Conservation (phyloP, 2,329 filamentous ascomycete genomes). For the Albophoma yamanashiensis region DNA sequence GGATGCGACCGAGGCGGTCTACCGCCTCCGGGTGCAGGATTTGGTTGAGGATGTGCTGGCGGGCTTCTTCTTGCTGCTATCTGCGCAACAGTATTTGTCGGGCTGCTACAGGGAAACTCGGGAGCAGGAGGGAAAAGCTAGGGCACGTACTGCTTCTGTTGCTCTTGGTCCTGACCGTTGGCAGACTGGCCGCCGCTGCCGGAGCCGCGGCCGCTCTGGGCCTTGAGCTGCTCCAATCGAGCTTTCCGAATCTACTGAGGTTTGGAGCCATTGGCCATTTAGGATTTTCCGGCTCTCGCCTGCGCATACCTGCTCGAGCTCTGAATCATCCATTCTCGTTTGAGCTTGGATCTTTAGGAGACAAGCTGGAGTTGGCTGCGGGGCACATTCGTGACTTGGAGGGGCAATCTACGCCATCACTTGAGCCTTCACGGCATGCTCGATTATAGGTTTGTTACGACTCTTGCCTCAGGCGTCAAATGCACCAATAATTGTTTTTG, state of each 20-base stretch:
- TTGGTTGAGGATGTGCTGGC: constrained; percentile 70
- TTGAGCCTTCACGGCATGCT: constrained; percentile 2
- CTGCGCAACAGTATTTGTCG: constrained; percentile 14
- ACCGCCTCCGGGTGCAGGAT: constrained; percentile 92
- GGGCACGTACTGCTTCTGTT: constrained; percentile 40
- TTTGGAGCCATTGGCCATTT: neutral
- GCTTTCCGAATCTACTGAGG: constrained; percentile 69
- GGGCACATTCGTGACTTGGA: constrained; percentile 4
- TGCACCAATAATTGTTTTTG: neutral
- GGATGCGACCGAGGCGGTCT: constrained; percentile 87
- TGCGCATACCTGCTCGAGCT: constrained; percentile 27
- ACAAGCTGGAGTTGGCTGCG: constrained; percentile 1
- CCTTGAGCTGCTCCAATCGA: constrained; percentile 85
- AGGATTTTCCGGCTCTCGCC: neutral
- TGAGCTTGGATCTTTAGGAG: constrained; percentile 3
- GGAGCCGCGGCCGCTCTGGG: constrained; percentile 44
- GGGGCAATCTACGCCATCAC: constrained; percentile 8
- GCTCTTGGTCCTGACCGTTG: constrained; percentile 42
- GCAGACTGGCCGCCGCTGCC: constrained; percentile 26
- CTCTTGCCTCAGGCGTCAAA: too few species aligned
- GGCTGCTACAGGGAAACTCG: neutral
- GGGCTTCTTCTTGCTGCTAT: constrained; percentile 54
- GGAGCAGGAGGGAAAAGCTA: neutral
- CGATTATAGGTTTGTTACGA: too few species aligned
- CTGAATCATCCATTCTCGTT: constrained; percentile 29